These are phyloP conservation scores for Elsinoe perseae DNA, from an alignment of 2,329 filamentous ascomycete species.

Conservation along the genomic window DNA sequence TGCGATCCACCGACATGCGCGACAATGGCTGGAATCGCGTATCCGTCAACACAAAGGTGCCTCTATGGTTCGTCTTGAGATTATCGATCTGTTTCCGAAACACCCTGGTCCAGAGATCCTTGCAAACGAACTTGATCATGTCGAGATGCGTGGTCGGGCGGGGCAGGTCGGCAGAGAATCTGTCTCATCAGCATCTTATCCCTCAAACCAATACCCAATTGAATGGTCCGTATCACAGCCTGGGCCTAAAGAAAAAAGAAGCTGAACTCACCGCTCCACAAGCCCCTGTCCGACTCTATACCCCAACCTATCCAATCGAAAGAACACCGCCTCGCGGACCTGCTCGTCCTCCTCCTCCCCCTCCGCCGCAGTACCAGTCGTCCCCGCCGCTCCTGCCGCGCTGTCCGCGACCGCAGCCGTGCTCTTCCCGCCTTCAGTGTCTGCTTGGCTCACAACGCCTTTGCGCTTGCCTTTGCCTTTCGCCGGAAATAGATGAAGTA, in stretches of 20 bases:
- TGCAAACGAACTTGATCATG: constrained; percentile 97
- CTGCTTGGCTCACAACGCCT: constrained; percentile 4
- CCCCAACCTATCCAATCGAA: constrained; percentile 72
- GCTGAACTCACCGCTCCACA: constrained; percentile 73
- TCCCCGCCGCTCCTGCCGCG: constrained; percentile 20
- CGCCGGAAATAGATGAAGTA: constrained; percentile 13
- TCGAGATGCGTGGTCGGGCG: constrained; percentile 89
- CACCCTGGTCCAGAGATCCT: constrained; percentile 90
- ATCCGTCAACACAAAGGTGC: constrained; percentile 93
- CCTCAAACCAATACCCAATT: not conserved
- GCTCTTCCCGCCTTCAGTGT: constrained; percentile 18
- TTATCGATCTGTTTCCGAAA: constrained; percentile 98
- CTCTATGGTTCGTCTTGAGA: constrained; percentile 93
- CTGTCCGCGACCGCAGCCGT: constrained; percentile 17
- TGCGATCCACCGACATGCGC: constrained; percentile 71
- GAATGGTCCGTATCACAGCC: too few species aligned
- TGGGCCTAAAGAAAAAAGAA: constrained; percentile 1
- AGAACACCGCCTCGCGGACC: constrained; percentile 76
- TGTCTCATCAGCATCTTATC: constrained; percentile 29
- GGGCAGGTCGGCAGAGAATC: constrained; percentile 74
- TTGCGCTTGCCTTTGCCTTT: constrained; percentile 18
- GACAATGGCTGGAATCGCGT: constrained; percentile 81
- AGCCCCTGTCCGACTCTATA: constrained; percentile 90
- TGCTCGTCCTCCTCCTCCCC: constrained; percentile 48
- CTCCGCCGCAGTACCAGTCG: not conserved